These are phyloP conservation scores for Backusella morwellensis DNA, from an alignment of 192 early-diverging fungal genomes.

Conservation along the genomic window DNA sequence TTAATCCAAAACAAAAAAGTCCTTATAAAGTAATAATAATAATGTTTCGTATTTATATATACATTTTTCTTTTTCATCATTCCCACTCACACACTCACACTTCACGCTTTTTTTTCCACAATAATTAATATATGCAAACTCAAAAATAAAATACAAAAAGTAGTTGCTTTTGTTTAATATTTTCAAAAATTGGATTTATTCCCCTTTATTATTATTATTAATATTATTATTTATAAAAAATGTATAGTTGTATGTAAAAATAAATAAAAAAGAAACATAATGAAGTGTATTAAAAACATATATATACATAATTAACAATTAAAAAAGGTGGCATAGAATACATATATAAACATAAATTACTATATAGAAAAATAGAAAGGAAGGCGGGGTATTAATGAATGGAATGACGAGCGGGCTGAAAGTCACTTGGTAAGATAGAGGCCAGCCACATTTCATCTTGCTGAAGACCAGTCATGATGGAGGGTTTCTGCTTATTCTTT, in stretches of 20 bases:
- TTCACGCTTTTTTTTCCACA: neutral
- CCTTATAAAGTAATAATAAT: neutral
- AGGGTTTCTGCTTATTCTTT: neutral
- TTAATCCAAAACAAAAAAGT: neutral
- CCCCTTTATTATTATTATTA: neutral
- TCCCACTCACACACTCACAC: slow-evolving; percentile 2
- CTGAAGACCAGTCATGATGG: neutral
- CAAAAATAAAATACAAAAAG: neutral
- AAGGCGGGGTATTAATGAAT: neutral
- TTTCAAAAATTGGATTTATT: neutral
- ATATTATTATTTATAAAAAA: neutral
- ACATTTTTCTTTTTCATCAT: neutral
- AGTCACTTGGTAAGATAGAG: neutral
- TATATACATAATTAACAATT: neutral
- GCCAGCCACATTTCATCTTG: neutral
- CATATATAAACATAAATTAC: neutral
- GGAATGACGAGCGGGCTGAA: neutral
- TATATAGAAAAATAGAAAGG: neutral
- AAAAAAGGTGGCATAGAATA: neutral
- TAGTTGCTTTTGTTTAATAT: neutral
- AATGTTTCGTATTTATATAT: neutral
- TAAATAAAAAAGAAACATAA: neutral
- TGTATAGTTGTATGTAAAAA: neutral
- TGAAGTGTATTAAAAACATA: neutral
- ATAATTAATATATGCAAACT: neutral